Percentiles rank a stretch among this genome's conserved stretches.
These are phyloP conservation scores for Otatea glauca DNA, from an alignment of 176 grass and related monocot species.

Conservation along the genomic window DNA sequence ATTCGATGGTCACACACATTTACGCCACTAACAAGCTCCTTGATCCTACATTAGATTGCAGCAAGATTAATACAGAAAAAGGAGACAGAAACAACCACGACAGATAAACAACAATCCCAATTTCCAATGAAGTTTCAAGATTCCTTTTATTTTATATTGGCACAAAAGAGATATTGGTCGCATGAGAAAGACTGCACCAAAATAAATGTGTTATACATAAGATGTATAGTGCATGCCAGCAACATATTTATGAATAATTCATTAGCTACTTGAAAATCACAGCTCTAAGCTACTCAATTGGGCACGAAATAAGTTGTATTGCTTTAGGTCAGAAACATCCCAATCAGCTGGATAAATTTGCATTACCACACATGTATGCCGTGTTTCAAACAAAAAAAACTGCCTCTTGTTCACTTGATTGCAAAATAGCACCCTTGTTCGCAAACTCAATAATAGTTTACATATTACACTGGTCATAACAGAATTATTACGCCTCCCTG, in stretches of 20 bases:
- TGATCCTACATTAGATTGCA: conserved; percentile 58
- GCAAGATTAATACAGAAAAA: conserved; percentile 25
- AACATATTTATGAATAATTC: conserved; percentile 29
- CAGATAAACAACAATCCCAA: not conserved
- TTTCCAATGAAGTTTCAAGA: conserved; percentile 13
- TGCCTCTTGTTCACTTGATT: not conserved
- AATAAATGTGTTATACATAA: conserved; percentile 3
- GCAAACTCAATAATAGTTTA: conserved; percentile 4
- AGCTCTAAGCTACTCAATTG: conserved; percentile 34
- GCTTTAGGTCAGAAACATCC: conserved; percentile 21
- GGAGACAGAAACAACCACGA: not conserved
- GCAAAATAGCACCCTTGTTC: conserved; percentile 9
- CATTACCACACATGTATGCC: conserved; percentile 7
- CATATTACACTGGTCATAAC: not conserved
- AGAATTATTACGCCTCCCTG: conserved; percentile 3
- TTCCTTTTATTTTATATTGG: not conserved
- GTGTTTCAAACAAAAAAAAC: conserved; percentile 27
- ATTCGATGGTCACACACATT: conserved; percentile 23
- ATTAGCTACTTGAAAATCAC: conserved; percentile 12
- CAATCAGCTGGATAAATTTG: conserved; percentile 26
- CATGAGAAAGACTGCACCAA: conserved; percentile 23
- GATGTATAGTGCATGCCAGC: conserved; percentile 11
- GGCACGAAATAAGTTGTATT: conserved; percentile 19
- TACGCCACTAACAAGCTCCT: conserved; percentile 50
- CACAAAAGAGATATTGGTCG: conserved; percentile 14